These are phyloP conservation scores for Botrytis elliptica DNA, from an alignment of 2,329 filamentous ascomycete species.

Conservation along the genomic window DNA sequence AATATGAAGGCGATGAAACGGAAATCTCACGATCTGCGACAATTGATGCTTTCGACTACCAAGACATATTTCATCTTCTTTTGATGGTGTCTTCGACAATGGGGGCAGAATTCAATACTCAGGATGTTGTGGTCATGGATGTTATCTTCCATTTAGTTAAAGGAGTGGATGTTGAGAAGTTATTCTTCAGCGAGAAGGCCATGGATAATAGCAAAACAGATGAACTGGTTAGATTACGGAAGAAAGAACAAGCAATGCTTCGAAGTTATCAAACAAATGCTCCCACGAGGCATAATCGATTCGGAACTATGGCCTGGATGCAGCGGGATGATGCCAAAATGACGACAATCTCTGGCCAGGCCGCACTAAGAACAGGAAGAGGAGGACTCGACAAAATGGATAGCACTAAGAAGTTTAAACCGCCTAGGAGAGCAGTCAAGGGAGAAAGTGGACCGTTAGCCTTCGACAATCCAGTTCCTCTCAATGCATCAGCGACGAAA, in stretches of 20 bases:
- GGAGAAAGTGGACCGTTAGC: conserved; percentile 67
- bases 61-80: conserved; percentile 84
- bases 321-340: conserved; percentile 82
- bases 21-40: conserved; percentile 85
- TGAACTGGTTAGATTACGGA: conserved; percentile 72
- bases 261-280: conserved; percentile 73
- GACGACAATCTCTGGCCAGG: conserved; percentile 84
- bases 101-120: conserved; percentile 85
- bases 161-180: conserved; percentile 75
- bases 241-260: conserved; percentile 81
- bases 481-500: conserved; percentile 72
- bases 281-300: conserved; percentile 86
- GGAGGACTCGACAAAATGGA: conserved; percentile 86
- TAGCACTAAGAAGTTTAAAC: conserved; percentile 83
- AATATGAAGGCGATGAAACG: conserved; percentile 82
- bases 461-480: conserved; percentile 68
- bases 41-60: conserved; percentile 84
- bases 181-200: conserved; percentile 81
- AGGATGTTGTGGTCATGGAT: conserved; percentile 88
- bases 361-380: conserved; percentile 71
- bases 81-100: conserved; percentile 89
- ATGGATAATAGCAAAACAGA: conserved; percentile 65
- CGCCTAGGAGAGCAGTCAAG: conserved; percentile 63
- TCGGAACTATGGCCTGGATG: conserved; percentile 97
- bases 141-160: conserved; percentile 91